A percentile compares a stretch with the other conserved stretches of the same genome.
phyloP scores from a whole-genome alignment of 139 green algal species.

The Limnomonas spitsbergensis region DNA sequence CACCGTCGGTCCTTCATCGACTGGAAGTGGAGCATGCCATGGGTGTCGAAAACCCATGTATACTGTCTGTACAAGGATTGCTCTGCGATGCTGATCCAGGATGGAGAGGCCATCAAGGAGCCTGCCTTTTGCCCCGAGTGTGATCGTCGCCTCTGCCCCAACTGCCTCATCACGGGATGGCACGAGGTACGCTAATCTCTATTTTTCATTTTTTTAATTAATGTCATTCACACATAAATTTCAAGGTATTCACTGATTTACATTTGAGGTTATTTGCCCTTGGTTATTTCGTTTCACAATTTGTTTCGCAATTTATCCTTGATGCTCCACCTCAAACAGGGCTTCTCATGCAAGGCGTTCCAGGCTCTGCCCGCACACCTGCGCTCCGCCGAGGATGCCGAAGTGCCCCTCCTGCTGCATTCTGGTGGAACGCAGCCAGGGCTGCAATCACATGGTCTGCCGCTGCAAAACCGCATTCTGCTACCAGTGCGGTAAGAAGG shows the following conservation, averaged over 20 bases:
- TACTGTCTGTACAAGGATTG: constrained; percentile 18
- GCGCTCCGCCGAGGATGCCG: constrained; percentile 43
- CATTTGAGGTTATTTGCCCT: not conserved
- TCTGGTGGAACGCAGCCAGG: constrained; percentile 47
- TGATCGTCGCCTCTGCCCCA: constrained; percentile 5
- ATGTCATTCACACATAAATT: not conserved
- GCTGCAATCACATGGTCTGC: constrained; percentile 58
- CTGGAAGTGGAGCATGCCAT: not conserved
- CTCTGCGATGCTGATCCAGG: constrained; percentile 11
- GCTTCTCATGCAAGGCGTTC: constrained; percentile 47
- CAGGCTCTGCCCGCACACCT: constrained; percentile 42
- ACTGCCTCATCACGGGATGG: constrained; percentile 29
- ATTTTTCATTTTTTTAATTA: not conserved
- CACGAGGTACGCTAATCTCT: constrained; percentile 13
- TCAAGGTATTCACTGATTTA: not conserved
- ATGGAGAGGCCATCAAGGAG: not conserved
- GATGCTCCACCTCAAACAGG: constrained; percentile 7
- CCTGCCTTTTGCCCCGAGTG: constrained; percentile 25
- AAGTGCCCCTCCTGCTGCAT: constrained; percentile 42
- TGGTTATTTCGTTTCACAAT: too few relatives aligned
- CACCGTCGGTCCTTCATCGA: not conserved
- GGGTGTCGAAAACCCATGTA: not conserved
- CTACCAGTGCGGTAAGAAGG: constrained; percentile 43
- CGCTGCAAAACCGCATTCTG: constrained; percentile 46
- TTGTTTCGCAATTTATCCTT: too few relatives aligned